A percentile compares a stretch with the other conserved stretches of the same genome.
These are phyloP conservation scores for Termitomyces sp. DNA, from an alignment of 768 basidiomycete genomes.

Conservation along the genomic window DNA sequence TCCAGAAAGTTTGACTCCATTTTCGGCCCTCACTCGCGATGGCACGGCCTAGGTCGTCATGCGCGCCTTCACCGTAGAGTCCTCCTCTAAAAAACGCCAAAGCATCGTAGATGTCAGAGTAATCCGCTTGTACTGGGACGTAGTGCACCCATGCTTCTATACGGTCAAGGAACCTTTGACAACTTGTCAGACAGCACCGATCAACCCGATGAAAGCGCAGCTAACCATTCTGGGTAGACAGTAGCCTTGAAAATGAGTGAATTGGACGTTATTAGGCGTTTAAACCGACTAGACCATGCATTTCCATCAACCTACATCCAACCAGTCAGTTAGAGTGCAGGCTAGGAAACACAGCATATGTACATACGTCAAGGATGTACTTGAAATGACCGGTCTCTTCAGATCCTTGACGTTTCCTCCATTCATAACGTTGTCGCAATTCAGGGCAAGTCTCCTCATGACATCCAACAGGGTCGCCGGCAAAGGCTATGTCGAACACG, in stretches of 20 bases:
- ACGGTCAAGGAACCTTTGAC: constrained; percentile 16
- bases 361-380: constrained; percentile 42
- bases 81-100: constrained; percentile 59
- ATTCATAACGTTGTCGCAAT: constrained; percentile 38
- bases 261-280: constrained; percentile 48
- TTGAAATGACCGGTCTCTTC: constrained; percentile 43
- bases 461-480: constrained; percentile 35
- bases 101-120: constrained; percentile 57
- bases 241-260: constrained; percentile 57
- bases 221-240: constrained; percentile 56
- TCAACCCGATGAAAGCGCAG: background rate
- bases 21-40: constrained; percentile 15
- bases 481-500: constrained; percentile 48
- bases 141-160: constrained; percentile 59
- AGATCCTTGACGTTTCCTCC: constrained; percentile 29
- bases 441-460: constrained; percentile 30
- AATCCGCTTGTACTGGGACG: constrained; percentile 51
- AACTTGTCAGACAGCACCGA: background rate
- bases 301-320: constrained; percentile 40
- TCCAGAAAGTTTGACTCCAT: constrained; percentile 40
- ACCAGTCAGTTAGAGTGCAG: background rate
- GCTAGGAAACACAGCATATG: background rate
- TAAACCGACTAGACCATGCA: constrained; percentile 56
- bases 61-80: constrained; percentile 38
- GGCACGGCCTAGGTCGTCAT: constrained; percentile 42